A percentile compares a stretch with the other conserved stretches of the same genome.
Evolutionary conservation across 108 stramenopile genomes (phyloP).

Genomic region (Cyclostephanos tholiformis): DNA sequence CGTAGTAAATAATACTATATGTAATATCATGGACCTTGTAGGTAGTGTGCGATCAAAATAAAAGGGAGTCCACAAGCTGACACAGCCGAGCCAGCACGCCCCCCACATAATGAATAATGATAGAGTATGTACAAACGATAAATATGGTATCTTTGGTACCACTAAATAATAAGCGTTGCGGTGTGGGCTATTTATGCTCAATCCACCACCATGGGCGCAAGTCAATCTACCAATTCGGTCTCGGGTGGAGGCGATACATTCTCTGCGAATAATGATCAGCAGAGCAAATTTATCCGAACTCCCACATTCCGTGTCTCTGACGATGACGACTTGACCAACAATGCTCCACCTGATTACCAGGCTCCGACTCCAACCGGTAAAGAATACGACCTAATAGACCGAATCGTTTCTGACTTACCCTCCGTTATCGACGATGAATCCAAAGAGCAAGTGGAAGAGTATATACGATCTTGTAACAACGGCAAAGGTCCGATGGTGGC

Average conservation of each 20-base stretch:
- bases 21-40: too few relatives aligned
- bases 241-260: constrained; percentile 8
- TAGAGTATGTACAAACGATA: too few relatives aligned
- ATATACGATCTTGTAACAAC: constrained; percentile 78
- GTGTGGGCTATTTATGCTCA: neutral
- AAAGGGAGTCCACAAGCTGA: too few relatives aligned
- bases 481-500: constrained; percentile 88
- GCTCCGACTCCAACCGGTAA: constrained; percentile 71
- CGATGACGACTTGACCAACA: constrained; percentile 21
- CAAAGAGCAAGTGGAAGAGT: constrained; percentile 84
- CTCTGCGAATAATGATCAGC: neutral
- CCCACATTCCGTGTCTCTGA: constrained; percentile 40
- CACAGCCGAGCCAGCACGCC: too few relatives aligned
- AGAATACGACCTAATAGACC: constrained; percentile 79
- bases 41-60: too few relatives aligned
- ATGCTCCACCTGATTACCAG: constrained; percentile 23
- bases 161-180: too few relatives aligned
- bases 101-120: too few relatives aligned
- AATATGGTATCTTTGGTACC: too few relatives aligned
- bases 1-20: too few relatives aligned
- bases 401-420: constrained; percentile 79
- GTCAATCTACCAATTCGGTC: constrained; percentile 37
- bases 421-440: constrained; percentile 81
- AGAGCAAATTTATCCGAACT: constrained; percentile 38
- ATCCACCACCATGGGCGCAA: constrained; percentile 28